Evolutionary conservation across 768 basidiomycete species (phyloP).

Genomic region (Rickenella mellea): DNA sequence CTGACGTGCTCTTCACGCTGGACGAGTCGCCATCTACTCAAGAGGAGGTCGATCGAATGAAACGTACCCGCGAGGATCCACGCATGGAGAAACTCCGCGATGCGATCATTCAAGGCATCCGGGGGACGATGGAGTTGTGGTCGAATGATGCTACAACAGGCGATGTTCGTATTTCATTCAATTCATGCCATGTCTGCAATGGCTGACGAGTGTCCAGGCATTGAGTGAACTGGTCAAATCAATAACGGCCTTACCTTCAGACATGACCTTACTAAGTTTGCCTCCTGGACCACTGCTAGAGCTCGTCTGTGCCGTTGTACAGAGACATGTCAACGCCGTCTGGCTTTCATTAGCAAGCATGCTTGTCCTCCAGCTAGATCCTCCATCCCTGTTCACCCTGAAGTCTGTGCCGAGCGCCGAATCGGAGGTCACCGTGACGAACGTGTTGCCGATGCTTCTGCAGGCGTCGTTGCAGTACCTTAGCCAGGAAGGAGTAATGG

Average conservation of each 20-base stretch:
- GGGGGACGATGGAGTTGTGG: slow-evolving; percentile 63
- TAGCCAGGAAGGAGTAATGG: slow-evolving; percentile 55
- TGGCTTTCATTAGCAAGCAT: slow-evolving; percentile 83
- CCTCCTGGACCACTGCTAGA: slow-evolving; percentile 76
- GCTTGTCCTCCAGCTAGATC: slow-evolving; percentile 74
- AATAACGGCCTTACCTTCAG: slow-evolving; percentile 71
- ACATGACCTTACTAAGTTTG: slow-evolving; percentile 71
- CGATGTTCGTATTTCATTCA: slow-evolving; percentile 44
- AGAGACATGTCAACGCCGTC: slow-evolving; percentile 63
- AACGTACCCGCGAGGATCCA: slow-evolving; percentile 52
- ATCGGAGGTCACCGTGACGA: slow-evolving; percentile 45
- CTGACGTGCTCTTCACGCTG: slow-evolving; percentile 55
- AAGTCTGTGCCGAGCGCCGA: slow-evolving; percentile 45
- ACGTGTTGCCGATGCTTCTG: slow-evolving; percentile 47
- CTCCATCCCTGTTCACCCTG: slow-evolving; percentile 43
- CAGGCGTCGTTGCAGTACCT: slow-evolving; percentile 47
- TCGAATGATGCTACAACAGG: slow-evolving; percentile 68
- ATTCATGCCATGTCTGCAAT: neutral
- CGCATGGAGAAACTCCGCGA: slow-evolving; percentile 55
- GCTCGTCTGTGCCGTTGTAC: slow-evolving; percentile 62
- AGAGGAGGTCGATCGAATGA: slow-evolving; percentile 44
- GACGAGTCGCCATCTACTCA: slow-evolving; percentile 46
- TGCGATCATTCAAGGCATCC: slow-evolving; percentile 51
- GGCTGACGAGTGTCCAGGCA: slow-evolving; percentile 32
- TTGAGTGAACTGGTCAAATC: slow-evolving; percentile 80